Conservation (phyloP, 352 stramenopile species). For the Pythium folliculosum region DNA sequence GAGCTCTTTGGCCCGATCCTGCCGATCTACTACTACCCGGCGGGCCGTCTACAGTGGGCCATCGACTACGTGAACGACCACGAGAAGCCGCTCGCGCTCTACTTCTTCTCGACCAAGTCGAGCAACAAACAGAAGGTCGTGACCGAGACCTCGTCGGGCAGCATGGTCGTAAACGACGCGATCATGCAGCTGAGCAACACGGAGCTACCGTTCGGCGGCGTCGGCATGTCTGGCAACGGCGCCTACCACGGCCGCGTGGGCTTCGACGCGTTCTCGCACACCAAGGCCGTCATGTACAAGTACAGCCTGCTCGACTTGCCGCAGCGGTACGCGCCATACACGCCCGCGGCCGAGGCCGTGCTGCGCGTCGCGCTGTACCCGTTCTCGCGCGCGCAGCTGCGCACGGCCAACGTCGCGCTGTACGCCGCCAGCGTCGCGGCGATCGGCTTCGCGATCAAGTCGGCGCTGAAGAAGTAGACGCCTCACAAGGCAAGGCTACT, state of each 20-base stretch:
- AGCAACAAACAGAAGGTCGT: slow-evolving; percentile 25
- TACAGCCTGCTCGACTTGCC: slow-evolving; percentile 60
- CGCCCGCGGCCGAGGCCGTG: slow-evolving; percentile 33
- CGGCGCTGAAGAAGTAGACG: slow-evolving; percentile 6
- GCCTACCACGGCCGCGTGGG: slow-evolving; percentile 80
- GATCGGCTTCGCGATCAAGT: slow-evolving; percentile 16
- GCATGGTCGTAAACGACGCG: slow-evolving; percentile 35
- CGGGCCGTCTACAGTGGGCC: slow-evolving; percentile 30
- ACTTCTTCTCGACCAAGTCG: slow-evolving; percentile 31
- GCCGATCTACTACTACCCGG: slow-evolving; percentile 85
- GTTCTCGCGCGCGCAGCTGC: slow-evolving; percentile 47
- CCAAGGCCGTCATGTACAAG: slow-evolving; percentile 72
- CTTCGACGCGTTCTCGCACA: slow-evolving; percentile 82
- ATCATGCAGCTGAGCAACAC: slow-evolving; percentile 37
- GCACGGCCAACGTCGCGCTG: slow-evolving; percentile 30
- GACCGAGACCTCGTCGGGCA: slow-evolving; percentile 32
- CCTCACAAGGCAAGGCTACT: too few relatives aligned
- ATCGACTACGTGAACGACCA: slow-evolving; percentile 32
- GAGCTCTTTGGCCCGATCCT: slow-evolving; percentile 97
- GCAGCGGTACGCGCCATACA: slow-evolving; percentile 64
- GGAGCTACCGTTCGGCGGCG: slow-evolving; percentile 36
- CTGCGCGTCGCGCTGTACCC: slow-evolving; percentile 48
- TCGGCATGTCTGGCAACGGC: slow-evolving; percentile 75
- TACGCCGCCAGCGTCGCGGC: slow-evolving; percentile 8
- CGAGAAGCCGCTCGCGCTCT: slow-evolving; percentile 36